phyloP scores from a whole-genome alignment of 345 rosid genomes.

The Pistacia atlantica region DNA sequence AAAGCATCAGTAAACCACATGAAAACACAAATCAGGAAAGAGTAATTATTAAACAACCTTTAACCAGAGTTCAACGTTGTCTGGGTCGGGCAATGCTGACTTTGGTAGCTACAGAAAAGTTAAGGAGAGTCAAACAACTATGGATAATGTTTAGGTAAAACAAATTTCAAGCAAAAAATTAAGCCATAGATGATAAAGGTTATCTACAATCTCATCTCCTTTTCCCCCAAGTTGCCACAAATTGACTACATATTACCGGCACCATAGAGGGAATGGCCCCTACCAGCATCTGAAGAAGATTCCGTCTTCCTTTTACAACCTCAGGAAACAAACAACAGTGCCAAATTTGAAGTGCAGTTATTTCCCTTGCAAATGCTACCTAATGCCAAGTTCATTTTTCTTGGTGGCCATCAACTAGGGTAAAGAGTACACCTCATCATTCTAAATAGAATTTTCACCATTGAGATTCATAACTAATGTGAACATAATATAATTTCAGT shows the following conservation, averaged over 20 bases:
- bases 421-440: not conserved
- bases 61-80: conserved; percentile 87
- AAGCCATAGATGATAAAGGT: not conserved
- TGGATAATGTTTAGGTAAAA: not conserved
- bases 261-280: not conserved
- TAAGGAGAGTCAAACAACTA: conserved; percentile 8
- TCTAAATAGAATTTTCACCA: not conserved
- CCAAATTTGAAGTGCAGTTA: not conserved
- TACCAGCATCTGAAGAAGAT: not conserved
- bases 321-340: not conserved
- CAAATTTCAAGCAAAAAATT: not conserved
- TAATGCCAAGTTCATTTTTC: not conserved
- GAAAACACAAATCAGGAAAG: not conserved
- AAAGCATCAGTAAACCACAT: not conserved
- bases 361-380: not conserved
- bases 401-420: not conserved
- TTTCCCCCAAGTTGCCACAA: not conserved
- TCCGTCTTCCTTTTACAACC: not conserved
- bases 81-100: conserved; percentile 66
- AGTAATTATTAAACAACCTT: conserved; percentile 47
- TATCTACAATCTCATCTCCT: not conserved
- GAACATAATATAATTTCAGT: not conserved
- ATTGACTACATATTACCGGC: not conserved
- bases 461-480: not conserved
- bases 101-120: conserved; percentile 55